A percentile compares a stretch with the other conserved stretches of the same genome.
Conservation (phyloP, 2,329 filamentous ascomycete genomes). For the Hypoxylon sp. region DNA sequence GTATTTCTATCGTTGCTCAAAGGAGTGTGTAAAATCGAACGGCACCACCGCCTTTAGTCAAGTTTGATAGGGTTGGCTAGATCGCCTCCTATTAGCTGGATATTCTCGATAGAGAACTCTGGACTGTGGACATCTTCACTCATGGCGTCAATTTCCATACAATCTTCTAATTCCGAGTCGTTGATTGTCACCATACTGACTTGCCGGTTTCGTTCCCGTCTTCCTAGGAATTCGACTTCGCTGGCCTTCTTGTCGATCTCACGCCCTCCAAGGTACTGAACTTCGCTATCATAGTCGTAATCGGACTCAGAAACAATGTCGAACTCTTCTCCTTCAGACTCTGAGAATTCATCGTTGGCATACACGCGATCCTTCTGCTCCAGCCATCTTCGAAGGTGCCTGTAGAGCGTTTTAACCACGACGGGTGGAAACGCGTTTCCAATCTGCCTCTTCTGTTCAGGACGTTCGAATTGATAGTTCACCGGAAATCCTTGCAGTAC, state of each 20-base stretch:
- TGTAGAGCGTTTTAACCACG: slow-evolving; percentile 66
- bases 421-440: slow-evolving; percentile 83
- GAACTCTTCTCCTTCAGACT: slow-evolving; percentile 43
- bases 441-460: slow-evolving; percentile 73
- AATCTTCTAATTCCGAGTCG: slow-evolving; percentile 29
- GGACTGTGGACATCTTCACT: slow-evolving; percentile 33
- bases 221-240: slow-evolving; percentile 44
- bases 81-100: slow-evolving; percentile 18
- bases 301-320: slow-evolving; percentile 9
- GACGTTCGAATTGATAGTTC: slow-evolving; percentile 69
- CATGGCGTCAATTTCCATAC: slow-evolving; percentile 46
- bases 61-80: slow-evolving; percentile 31
- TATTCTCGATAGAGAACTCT: slow-evolving; percentile 25
- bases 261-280: slow-evolving; percentile 44
- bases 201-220: slow-evolving; percentile 19
- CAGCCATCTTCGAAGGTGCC: slow-evolving; percentile 64
- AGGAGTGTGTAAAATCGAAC: background rate
- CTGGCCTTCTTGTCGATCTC: slow-evolving; percentile 15
- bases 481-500: slow-evolving; percentile 78
- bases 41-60: slow-evolving; percentile 9
- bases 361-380: slow-evolving; percentile 60
- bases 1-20: background rate
- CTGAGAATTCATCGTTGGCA: slow-evolving; percentile 40
- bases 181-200: slow-evolving; percentile 28
- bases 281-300: slow-evolving; percentile 23